These are phyloP conservation scores for Chenopodium formosanum DNA, from an alignment of 148 eudicot species.

Conservation along the genomic window DNA sequence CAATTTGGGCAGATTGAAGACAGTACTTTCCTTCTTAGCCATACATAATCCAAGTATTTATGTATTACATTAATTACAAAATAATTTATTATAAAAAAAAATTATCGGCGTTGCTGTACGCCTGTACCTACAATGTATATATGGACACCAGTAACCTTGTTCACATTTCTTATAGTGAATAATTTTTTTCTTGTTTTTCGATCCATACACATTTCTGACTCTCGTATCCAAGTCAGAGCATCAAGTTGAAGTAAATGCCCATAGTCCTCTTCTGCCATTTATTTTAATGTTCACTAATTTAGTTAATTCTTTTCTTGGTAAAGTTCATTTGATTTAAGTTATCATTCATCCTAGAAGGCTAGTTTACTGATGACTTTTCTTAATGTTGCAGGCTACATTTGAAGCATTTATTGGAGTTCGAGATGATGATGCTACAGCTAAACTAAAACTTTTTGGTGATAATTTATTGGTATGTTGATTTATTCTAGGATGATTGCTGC, in stretches of 20 bases:
- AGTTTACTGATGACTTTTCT: not conserved
- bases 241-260: not conserved
- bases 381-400: conserved; percentile 75
- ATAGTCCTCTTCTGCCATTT: not conserved
- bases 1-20: no score
- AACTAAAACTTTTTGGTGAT: conserved; percentile 84
- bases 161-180: not conserved
- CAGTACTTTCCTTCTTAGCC: not conserved
- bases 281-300: not conserved
- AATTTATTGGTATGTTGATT: conserved; percentile 56
- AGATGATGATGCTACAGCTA: conserved; percentile 82
- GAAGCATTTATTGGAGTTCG: conserved; percentile 89
- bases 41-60: not conserved
- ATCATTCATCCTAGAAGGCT: conserved; percentile 5
- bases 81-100: not conserved
- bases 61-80: no score
- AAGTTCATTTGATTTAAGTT: not conserved
- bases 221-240: not conserved
- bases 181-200: not conserved
- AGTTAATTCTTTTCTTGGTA: not conserved
- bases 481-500: not conserved
- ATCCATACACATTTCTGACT: no score
- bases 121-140: not conserved
- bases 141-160: not conserved
- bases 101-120: not conserved